These are phyloP conservation scores for Malassezia obtusa DNA, from an alignment of 1,284 basidiomycete species.

Conservation along the genomic window DNA sequence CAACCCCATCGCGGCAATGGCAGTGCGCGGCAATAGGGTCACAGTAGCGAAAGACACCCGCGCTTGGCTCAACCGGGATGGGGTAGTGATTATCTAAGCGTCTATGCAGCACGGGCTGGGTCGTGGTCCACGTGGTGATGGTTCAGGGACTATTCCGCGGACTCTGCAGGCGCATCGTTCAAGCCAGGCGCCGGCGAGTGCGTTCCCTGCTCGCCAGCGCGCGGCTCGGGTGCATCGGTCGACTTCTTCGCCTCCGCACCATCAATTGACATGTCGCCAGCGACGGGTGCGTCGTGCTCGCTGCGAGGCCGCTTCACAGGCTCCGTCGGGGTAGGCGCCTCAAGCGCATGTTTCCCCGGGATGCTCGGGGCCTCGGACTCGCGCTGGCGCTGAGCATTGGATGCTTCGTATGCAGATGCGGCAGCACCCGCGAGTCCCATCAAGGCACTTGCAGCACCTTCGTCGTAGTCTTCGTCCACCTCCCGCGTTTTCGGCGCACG, in stretches of 20 bases:
- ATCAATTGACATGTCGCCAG: not conserved
- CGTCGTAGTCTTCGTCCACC: conserved; percentile 45
- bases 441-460: conserved; percentile 43
- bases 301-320: not conserved
- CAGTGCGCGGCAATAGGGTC: not conserved
- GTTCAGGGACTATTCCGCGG: not conserved
- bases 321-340: not conserved
- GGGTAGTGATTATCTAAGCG: not conserved
- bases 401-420: conserved; percentile 16
- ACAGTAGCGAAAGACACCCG: not conserved
- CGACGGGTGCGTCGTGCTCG: not conserved
- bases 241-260: not conserved
- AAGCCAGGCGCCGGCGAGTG: no score
- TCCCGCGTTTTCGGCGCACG: conserved; percentile 25
- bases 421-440: conserved; percentile 47
- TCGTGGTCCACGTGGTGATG: not conserved
- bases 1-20: conserved; percentile 28
- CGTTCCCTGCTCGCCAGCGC: no score
- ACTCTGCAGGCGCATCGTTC: no score
- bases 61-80: not conserved
- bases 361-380: not conserved
- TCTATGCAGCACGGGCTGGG: conserved; percentile 1
- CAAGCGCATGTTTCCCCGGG: not conserved
- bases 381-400: not conserved
- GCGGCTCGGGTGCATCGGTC: no score